These are phyloP conservation scores for Erythrophleum fordii DNA, from an alignment of 306 rosid species.

Conservation along the genomic window DNA sequence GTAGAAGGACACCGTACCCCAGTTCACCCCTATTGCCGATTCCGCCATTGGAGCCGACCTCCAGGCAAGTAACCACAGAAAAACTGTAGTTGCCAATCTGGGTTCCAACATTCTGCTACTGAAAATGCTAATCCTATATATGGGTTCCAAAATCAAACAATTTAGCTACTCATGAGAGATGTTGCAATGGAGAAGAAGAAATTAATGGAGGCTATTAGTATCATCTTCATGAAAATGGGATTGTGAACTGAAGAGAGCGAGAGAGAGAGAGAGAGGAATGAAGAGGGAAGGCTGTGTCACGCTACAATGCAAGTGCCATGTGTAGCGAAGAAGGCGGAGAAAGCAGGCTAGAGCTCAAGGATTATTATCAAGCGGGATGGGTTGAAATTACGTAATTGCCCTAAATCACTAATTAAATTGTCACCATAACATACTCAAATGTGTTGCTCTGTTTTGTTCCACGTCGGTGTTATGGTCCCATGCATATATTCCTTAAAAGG, in stretches of 20 bases:
- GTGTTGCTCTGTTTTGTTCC: neutral
- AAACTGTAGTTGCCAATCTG: constrained; percentile 33
- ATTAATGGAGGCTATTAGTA: neutral
- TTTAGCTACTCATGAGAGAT: neutral
- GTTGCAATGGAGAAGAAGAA: neutral
- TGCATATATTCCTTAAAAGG: neutral
- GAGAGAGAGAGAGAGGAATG: neutral
- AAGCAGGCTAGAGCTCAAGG: neutral
- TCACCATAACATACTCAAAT: neutral
- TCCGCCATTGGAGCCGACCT: constrained; percentile 52
- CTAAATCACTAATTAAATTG: neutral
- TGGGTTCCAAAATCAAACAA: neutral
- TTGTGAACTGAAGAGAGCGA: neutral
- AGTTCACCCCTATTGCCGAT: constrained; percentile 82
- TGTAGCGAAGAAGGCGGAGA: neutral
- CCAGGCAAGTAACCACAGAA: constrained; percentile 35
- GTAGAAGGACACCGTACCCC: constrained; percentile 84
- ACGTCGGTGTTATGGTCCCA: neutral
- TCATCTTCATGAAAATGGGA: no score
- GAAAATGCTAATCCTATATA: constrained; percentile 17
- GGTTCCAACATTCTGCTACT: constrained; percentile 50
- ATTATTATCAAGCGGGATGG: neutral
- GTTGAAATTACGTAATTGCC: neutral
- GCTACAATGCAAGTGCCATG: neutral
- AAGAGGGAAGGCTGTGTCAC: neutral